Base-by-base conservation (phyloP, 768 basidiomycete species). In the Gymnopilus dilepis region DNA sequence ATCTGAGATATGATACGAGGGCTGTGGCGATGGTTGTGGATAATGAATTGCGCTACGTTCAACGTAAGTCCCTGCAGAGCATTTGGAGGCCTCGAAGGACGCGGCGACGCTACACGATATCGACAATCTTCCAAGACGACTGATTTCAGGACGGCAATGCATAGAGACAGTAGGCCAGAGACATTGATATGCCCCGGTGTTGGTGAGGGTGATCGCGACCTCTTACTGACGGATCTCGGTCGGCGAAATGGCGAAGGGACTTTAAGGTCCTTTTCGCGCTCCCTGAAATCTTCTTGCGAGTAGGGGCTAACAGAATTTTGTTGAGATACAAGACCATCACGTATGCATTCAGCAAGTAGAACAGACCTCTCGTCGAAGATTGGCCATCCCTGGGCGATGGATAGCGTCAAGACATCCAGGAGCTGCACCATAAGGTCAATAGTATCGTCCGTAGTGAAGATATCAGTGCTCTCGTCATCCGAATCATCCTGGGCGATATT, bases 81-180 rank as follows among this genome's bases (percentile, higher is more conserved):
- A 68, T 92, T 86, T 3, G 92, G 90, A 13, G 93, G 93, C 28
- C 85, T 81, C 0, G 78, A 78, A 2, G 88, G 90, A 4, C 88
- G 82, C 15, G 88, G 86, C 8, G 75, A 78, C 11, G 80, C 73
- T 2, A 84, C 80, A 62, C 82, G 82, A 73, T 85, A 91, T 2
- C 91, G 85, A 68, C 90, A 90, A 68, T 94, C 93, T 59, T 90
- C 87, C 5, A 78, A 73, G 17, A 93, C 77, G 21, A 94, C 76
- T 1, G 86, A 91, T n/a, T 80, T 79, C 33, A 89, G 80, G 34
- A 86, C 73, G 26, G 80, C 82, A 12, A 89, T 82, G 70, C 88
- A 90, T 57, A 83, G 77, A 1, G 83, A 78, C 33, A 90, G 77
- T 15, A 90, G 76, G 56, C 86, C 81, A 6, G 87, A 80, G 19